phyloP scores from a whole-genome alignment of 176 grass and related monocot genomes.

The Triticum dicoccoides region DNA sequence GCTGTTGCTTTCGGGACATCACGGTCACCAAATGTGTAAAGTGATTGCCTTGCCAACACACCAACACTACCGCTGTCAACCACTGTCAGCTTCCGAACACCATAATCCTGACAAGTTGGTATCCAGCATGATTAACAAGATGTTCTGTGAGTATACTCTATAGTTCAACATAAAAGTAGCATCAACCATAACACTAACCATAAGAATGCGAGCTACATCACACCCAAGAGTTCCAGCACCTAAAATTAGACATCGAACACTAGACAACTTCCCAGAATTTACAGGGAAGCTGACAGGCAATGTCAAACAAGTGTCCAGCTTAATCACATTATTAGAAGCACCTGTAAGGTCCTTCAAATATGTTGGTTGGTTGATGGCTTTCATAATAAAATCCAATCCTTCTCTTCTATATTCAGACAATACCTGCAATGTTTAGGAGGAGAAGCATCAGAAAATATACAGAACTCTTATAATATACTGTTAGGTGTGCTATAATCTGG shows the following conservation, averaged over 20 bases:
- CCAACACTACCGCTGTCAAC: conserved; percentile 68
- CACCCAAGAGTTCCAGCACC: conserved; percentile 92
- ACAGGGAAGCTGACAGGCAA: conserved; percentile 30
- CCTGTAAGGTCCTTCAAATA: conserved; percentile 72
- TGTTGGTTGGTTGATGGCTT: conserved; percentile 59
- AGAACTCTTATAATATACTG: not conserved
- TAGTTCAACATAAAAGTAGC: conserved; percentile 17
- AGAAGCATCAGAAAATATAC: not conserved
- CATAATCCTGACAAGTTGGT: conserved; percentile 59
- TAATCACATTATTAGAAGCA: conserved; percentile 49
- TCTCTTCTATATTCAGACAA: conserved; percentile 71
- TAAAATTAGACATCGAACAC: conserved; percentile 66
- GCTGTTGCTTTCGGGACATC: conserved; percentile 63
- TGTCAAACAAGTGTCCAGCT: conserved; percentile 34
- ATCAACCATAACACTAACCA: conserved; percentile 43
- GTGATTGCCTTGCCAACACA: conserved; percentile 83
- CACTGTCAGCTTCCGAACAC: conserved; percentile 74
- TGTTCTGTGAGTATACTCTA: conserved; percentile 3
- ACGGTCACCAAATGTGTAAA: conserved; percentile 80
- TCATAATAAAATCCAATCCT: conserved; percentile 63
- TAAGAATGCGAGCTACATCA: conserved; percentile 89
- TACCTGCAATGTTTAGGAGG: conserved; percentile 44
- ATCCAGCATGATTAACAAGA: conserved; percentile 5
- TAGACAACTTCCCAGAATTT: conserved; percentile 50
- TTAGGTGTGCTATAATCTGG: not conserved